Evolutionary conservation across 805 yeast genomes (phyloP), one percentile per base, ranked within the genome.

Genomic region (Kluyveromyces lactis): DNA sequence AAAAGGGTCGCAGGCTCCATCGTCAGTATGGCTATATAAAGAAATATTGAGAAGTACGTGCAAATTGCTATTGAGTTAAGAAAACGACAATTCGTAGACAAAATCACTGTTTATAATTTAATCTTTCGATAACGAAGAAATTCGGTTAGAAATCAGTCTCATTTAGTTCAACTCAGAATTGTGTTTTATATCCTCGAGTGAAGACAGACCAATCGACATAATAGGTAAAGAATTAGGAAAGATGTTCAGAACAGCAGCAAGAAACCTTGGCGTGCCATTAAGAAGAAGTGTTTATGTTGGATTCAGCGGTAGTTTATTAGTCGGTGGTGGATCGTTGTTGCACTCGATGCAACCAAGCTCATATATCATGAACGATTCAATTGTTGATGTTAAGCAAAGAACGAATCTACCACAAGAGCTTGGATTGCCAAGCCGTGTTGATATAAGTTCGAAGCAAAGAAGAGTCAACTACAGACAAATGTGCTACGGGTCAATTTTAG

Each of bases 401-500:
- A 39, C 42, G n/a, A n/a, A 33, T 2, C 31, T 46, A 5, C 47
- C 49, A 3, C 38, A 49, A 26, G 45, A 46, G 30, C 33, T 39
- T 6, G 44, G 45, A 4, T 39, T 43, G 21, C 46, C 49, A 19
- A 32, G 42, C 23, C 33, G 32, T 28, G 37, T 16, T n/a, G 33
- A 40, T 26, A 35, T 33, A 16, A 36, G 41, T n/a, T 31, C 44
- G 12, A 40, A 45, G 13, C 36, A 41, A 28, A 46, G 46, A 10
- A 42, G 36, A 30, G 36, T 46, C 31, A 45, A 48, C 16, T 53
- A 56, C 36, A 47, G 48, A 21, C 59, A 56, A 38, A 42, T 56
- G 17, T 53, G 58, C 35, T 35, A 51, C 4, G 62, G 62, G 8
- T 56, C 62, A 2, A 44, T 56, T 4, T 33, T 49, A 11, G 62